Conservation (phyloP, 1,284 basidiomycete species). For the Bjerkandera adusta region DNA sequence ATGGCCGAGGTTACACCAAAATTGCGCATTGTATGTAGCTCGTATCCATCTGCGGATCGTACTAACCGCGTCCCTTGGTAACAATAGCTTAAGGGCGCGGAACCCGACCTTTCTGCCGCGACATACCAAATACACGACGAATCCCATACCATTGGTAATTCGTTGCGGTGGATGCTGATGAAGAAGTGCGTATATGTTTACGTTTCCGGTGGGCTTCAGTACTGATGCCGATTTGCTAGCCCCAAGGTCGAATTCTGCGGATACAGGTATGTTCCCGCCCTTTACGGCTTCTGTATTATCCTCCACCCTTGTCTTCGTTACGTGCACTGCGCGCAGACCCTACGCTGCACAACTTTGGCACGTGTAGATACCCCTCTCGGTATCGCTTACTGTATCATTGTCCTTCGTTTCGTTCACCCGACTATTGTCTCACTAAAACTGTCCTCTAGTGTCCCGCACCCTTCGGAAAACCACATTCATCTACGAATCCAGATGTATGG, state of each 20-base stretch:
- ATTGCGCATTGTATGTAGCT: slow-evolving; percentile 49
- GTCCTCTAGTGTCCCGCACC: slow-evolving; percentile 81
- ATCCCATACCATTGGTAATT: slow-evolving; percentile 94
- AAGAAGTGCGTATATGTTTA: slow-evolving; percentile 89
- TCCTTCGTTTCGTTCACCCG: slow-evolving; percentile 4
- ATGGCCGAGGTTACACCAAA: slow-evolving; percentile 54
- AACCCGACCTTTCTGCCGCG: slow-evolving; percentile 83
- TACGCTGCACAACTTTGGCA: no score
- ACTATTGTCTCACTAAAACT: slow-evolving; percentile 7
- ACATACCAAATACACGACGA: slow-evolving; percentile 94
- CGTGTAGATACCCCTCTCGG: neutral
- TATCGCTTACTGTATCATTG: slow-evolving; percentile 7
- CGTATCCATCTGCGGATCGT: slow-evolving; percentile 5
- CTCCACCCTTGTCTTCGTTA: no score
- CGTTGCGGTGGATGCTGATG: slow-evolving; percentile 97
- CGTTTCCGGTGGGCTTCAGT: neutral
- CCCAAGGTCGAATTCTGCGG: slow-evolving; percentile 99
- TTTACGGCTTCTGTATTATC: no score
- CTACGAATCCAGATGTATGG: slow-evolving; percentile 98
- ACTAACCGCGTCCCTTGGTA: slow-evolving; percentile 4
- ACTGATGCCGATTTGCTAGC: slow-evolving; percentile 40
- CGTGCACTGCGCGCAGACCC: no score
- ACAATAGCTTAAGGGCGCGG: slow-evolving; percentile 68
- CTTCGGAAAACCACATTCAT: slow-evolving; percentile 95
- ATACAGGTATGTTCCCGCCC: no score